Conservation (phyloP, 2,329 filamentous ascomycete species). For the Ophiostoma piceae region DNA sequence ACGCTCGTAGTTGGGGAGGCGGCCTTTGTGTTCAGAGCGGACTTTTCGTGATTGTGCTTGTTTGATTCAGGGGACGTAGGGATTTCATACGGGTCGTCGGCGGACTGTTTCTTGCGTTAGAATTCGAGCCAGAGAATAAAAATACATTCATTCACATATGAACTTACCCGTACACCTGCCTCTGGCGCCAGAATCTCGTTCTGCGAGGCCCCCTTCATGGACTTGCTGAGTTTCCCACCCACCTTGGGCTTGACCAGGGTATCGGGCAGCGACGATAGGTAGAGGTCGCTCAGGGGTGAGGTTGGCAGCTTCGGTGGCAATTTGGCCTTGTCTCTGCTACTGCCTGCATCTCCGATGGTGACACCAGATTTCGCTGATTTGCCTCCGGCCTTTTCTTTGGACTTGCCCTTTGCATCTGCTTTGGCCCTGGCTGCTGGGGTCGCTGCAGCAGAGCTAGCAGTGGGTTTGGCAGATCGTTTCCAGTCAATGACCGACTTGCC, state of each 20-base stretch:
- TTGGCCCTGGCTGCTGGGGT: not conserved
- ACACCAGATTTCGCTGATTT: not conserved
- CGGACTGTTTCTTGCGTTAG: not conserved
- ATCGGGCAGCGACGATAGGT: conserved; percentile 12
- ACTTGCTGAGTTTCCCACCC: conserved; percentile 20
- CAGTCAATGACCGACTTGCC: not conserved
- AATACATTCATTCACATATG: not conserved
- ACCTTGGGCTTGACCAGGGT: conserved; percentile 11
- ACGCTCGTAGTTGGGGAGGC: not conserved
- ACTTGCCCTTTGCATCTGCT: not conserved
- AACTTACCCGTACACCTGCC: not conserved
- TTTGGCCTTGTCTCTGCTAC: not conserved
- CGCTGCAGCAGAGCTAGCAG: not conserved
- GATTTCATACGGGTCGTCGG: conserved; percentile 20
- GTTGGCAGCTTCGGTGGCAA: not conserved
- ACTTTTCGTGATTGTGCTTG: not conserved
- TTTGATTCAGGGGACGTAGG: conserved; percentile 20
- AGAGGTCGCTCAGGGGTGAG: conserved; percentile 7
- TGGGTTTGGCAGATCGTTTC: conserved; percentile 5
- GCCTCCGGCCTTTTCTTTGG: not conserved
- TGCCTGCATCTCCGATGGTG: not conserved
- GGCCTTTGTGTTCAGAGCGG: not conserved
- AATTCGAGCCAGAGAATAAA: not conserved
- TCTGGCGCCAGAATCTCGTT: conserved; percentile 8
- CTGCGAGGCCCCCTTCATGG: conserved; percentile 22